Base-by-base conservation (phyloP, 768 basidiomycete genomes). In the Termitomyces eurrhizus region DNA sequence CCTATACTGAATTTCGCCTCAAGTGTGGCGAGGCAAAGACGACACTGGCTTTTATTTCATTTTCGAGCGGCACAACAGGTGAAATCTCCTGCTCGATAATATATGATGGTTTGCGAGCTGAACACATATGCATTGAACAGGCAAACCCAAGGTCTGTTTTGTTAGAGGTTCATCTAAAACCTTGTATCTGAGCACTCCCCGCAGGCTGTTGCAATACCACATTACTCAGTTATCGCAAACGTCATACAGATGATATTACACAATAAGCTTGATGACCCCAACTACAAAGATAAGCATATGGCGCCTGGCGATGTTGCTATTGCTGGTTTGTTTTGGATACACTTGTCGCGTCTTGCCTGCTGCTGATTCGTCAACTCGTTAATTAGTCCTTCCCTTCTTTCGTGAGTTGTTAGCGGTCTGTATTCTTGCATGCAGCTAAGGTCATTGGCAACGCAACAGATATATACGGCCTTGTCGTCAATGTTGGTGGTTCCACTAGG, bases 21-120 rank as follows among this genome's bases (percentile, higher is more conserved):
- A 64, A 67, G 29, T 76, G 78, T 13, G 89, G 87, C 11, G 88
- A 88, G 70, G 84, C 78, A 29, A 85, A 78, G 67, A 81, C 75
- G 13, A 80, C 83, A 48, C 60, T 90, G 14, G 89, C 90, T 6
- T 85, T 90, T 65, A 73, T 90, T 57, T 83, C 80, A 56, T 88
- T 91, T 64, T 90, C 89, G 1, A 89, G 88, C 62, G 89, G 89
- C 8, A 91, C 89, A 26, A 91, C 89, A 16, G 88, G 88, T 69
- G 74, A 67, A 76, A 71, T 36, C 70, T 72, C 7, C 2, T 26
- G 24, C 1, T 14, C 7, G 16, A 7, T 26, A 41, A 1, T 32
- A 11, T 44, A 11, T 12, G 16, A 52, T 14, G 18, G n/a, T 36
- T n/a, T 41, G 7, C 49, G 36, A 35, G 24, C 32, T 56, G 21